Percentiles rank a stretch among this genome's conserved stretches.
These are phyloP conservation scores for Ascochyta pisi DNA, from an alignment of 2,329 filamentous ascomycete species.

Conservation along the genomic window DNA sequence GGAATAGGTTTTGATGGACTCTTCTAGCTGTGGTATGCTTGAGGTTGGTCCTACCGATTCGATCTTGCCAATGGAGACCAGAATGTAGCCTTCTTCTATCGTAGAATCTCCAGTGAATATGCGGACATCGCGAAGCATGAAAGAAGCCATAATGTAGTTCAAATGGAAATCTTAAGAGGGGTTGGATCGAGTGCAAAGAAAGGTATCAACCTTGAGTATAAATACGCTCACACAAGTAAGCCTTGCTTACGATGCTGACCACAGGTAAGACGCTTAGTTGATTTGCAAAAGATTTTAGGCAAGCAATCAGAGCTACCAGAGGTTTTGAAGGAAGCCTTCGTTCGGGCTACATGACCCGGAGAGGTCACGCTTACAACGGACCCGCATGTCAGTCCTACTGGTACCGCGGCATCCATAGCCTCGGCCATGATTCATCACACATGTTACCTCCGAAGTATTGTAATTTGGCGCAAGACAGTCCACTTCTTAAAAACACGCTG, in stretches of 20 bases:
- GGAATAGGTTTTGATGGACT: slow-evolving; percentile 43
- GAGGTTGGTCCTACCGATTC: slow-evolving; percentile 34
- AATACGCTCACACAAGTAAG: no score
- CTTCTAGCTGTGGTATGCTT: slow-evolving; percentile 16
- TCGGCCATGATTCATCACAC: no score
- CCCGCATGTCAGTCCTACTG: background rate
- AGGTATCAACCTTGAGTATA: no score
- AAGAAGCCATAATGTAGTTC: slow-evolving; percentile 39
- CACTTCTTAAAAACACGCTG: no score
- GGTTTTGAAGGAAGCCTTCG: no score
- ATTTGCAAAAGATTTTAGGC: background rate
- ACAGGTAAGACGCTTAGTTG: background rate
- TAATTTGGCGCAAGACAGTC: background rate
- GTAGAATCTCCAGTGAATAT: slow-evolving; percentile 56
- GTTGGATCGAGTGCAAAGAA: background rate
- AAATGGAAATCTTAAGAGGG: background rate
- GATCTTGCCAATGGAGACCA: slow-evolving; percentile 54
- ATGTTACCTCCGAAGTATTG: no score
- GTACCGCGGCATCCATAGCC: no score
- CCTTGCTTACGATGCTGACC: background rate
- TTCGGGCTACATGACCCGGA: background rate
- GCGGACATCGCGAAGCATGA: slow-evolving; percentile 53
- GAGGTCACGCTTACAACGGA: background rate
- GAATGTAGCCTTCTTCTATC: slow-evolving; percentile 51
- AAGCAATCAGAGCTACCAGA: background rate